phyloP scores from a whole-genome alignment of 306 rosid species.

The Medicago truncatula region MtrunA17r5.0-ANR NC_053049.1:37887501-37888000 shows the following conservation, averaged over 20 bases:
- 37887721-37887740: background rate
- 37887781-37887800: background rate
- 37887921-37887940: too few species aligned
- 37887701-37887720: background rate
- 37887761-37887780: too few species aligned
- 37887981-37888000: conserved; percentile 66
- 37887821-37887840: conserved; percentile 2
- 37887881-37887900: too few species aligned
- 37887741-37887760: too few species aligned
- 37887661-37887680: conserved; percentile 3
- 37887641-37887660: background rate
- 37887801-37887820: conserved; percentile 24
- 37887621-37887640: background rate
- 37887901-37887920: conserved; percentile 21
- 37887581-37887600: background rate
- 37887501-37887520: background rate
- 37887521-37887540: background rate
- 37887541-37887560: background rate
- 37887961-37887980: conserved; percentile 5
- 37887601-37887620: background rate
- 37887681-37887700: background rate
- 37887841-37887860: conserved; percentile 22
- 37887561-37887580: background rate
- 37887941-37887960: too few species aligned
- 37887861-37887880: conserved; percentile 21